Base-by-base conservation (phyloP, 805 yeast genomes). In the Wickerhamiella australiensis region DNA sequence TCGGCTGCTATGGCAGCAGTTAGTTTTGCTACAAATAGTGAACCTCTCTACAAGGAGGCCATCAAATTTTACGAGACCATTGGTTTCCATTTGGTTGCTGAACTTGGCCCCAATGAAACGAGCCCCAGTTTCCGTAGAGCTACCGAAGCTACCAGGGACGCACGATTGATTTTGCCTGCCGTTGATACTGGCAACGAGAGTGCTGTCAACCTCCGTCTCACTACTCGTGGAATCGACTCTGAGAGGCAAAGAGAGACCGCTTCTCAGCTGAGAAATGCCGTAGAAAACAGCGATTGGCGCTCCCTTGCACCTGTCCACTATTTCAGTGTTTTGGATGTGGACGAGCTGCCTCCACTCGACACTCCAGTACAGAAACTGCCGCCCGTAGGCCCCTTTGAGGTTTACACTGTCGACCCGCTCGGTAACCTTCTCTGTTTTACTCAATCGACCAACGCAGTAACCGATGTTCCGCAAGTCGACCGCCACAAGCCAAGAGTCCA, bases 391-490 rank as follows among this genome's bases (percentile, higher is more conserved):
- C 95, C 96, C 4, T 72, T 75, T 56, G 94, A 85, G 64, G 69
- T 83, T 5, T 85, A 81, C 64, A 74, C 79, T 6, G 61, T 82
- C 22, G 96, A 90, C 63, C 96, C 97, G 7, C 68, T 87, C 54
- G 95, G 95, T 17, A 76, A 77, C 57, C 64, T 87, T 25, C 63
- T 88, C 43, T 96, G 96, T 3, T 86, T 88, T 67, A 78, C 94
- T 18, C 42, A 29, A 5, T 52, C 42, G 31, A 50, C 33, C 41
- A 50, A 50, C 37, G 45, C 52, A 7, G 47, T 50, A 17, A 49
- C 48, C 7, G 29, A 50, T 21, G 47, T 49, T 9, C 48, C 54
- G 17, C 13, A 3, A 13, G 13, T 36, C 40, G 42, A 17, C n/a
- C 26, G 27, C 8, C 25, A 23, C 42, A 52, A 47, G 17, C 47